These are phyloP conservation scores for Trichoderma koningii DNA, from an alignment of 2,329 filamentous ascomycete genomes.

Conservation along the genomic window DNA sequence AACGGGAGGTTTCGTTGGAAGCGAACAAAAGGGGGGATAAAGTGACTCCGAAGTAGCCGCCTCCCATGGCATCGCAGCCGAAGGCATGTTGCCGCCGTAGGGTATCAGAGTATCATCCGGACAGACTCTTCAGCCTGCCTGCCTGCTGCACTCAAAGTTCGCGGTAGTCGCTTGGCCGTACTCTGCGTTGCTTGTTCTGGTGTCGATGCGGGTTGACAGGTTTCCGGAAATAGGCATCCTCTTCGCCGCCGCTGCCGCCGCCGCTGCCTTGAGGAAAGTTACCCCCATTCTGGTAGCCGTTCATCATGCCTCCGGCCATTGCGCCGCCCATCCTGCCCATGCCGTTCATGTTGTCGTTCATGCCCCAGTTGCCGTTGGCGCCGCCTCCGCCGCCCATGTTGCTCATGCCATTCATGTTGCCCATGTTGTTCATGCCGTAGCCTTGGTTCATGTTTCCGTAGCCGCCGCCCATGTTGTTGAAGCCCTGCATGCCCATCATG, in stretches of 20 bases:
- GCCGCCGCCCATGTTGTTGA: conserved; percentile 40
- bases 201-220: conserved; percentile 93
- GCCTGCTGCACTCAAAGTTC: conserved; percentile 61
- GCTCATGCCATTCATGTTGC: conserved; percentile 37
- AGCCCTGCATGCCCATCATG: conserved; percentile 34
- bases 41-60: background rate
- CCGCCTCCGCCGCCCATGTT: conserved; percentile 30
- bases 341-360: conserved; percentile 26
- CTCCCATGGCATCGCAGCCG: conserved; percentile 17
- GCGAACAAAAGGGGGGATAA: background rate
- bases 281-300: conserved; percentile 40
- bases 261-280: conserved; percentile 58
- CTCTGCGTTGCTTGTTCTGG: conserved; percentile 75
- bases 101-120: background rate
- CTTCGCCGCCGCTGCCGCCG: conserved; percentile 68
- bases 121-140: background rate
- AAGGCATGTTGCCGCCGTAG: background rate
- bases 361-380: conserved; percentile 30
- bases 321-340: conserved; percentile 34
- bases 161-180: conserved; percentile 86
- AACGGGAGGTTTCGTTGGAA: background rate
- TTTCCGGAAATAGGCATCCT: conserved; percentile 92
- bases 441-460: conserved; percentile 40
- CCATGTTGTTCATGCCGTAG: conserved; percentile 38
- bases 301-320: conserved; percentile 34